Conservation (phyloP, 2,329 filamentous ascomycete genomes). For the Calonectria fujianensis region DNA sequence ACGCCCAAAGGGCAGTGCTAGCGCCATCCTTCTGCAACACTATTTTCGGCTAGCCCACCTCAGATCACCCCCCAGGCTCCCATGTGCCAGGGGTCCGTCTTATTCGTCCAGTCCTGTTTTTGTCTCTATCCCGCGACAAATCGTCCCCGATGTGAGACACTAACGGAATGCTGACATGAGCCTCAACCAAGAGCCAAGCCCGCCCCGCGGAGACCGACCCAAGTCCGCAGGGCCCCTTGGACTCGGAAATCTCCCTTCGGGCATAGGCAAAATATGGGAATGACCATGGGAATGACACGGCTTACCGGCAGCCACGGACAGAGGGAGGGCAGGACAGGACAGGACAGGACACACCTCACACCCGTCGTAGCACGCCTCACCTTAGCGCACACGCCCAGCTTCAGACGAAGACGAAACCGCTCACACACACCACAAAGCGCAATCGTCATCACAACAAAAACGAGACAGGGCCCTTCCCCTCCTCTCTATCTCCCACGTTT, state of each 20-base stretch:
- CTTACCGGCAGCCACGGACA: slow-evolving; percentile 7
- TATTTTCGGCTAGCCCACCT: slow-evolving; percentile 24
- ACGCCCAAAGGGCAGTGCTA: slow-evolving; percentile 16
- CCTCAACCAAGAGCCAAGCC: not conserved
- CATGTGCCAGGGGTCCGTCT: slow-evolving; percentile 1
- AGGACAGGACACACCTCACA: not conserved
- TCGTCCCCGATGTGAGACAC: not conserved
- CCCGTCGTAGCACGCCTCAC: too few relatives aligned
- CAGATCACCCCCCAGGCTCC: slow-evolving; percentile 13
- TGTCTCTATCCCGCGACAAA: slow-evolving; percentile 4
- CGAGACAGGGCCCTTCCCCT: slow-evolving; percentile 10
- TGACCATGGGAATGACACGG: slow-evolving; percentile 15
- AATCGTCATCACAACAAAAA: slow-evolving; percentile 30
- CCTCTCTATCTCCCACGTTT: slow-evolving; percentile 41
- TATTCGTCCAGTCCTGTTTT: not conserved
- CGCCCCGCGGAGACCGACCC: slow-evolving; percentile 10
- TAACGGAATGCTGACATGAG: slow-evolving; percentile 26
- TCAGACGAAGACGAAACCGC: slow-evolving; percentile 21
- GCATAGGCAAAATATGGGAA: slow-evolving; percentile 6
- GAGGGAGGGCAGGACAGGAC: too few relatives aligned
- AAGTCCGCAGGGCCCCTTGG: slow-evolving; percentile 2
- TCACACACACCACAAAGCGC: not conserved
- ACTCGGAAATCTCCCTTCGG: slow-evolving; percentile 8
- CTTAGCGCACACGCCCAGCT: not conserved
- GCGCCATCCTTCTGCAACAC: not conserved